phyloP scores from a whole-genome alignment of 805 yeast species.

The Myxozyma melibiosi region DNA sequence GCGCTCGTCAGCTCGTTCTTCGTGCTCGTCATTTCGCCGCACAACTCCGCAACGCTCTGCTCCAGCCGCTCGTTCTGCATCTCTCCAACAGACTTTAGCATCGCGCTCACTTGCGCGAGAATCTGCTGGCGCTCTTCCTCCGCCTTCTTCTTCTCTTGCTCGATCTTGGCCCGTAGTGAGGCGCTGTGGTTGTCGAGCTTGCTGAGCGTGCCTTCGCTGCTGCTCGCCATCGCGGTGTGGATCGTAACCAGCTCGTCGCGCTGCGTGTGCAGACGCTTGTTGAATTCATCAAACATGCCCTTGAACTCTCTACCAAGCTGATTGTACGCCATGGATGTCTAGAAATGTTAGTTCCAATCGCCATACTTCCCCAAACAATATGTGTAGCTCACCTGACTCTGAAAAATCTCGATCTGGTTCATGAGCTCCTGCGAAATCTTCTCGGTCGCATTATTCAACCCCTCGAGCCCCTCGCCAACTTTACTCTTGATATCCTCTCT shows the following conservation, averaged over 20 bases:
- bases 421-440: conserved; percentile 30
- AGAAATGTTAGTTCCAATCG: neutral
- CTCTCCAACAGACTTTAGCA: conserved; percentile 7
- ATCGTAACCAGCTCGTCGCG: conserved; percentile 30
- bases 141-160: conserved; percentile 18
- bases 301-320: conserved; percentile 35
- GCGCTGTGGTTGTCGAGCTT: conserved; percentile 8
- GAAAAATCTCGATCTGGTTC: conserved; percentile 27
- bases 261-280: conserved; percentile 30
- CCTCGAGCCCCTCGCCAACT: conserved; percentile 33
- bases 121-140: conserved; percentile 21
- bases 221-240: conserved; percentile 22
- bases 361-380: neutral
- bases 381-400: conserved; percentile 13
- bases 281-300: conserved; percentile 33
- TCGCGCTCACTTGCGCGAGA: conserved; percentile 18
- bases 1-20: conserved; percentile 15
- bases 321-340: conserved; percentile 33
- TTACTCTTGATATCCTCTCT: conserved; percentile 34
- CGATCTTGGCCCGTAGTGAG: conserved; percentile 6
- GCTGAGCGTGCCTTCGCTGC: conserved; percentile 16
- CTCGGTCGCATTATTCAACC: conserved; percentile 29
- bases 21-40: conserved; percentile 5
- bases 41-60: neutral
- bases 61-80: conserved; percentile 24